phyloP scores from a whole-genome alignment of 2,329 filamentous ascomycete species.

The Calonectria henricotiae region DNA sequence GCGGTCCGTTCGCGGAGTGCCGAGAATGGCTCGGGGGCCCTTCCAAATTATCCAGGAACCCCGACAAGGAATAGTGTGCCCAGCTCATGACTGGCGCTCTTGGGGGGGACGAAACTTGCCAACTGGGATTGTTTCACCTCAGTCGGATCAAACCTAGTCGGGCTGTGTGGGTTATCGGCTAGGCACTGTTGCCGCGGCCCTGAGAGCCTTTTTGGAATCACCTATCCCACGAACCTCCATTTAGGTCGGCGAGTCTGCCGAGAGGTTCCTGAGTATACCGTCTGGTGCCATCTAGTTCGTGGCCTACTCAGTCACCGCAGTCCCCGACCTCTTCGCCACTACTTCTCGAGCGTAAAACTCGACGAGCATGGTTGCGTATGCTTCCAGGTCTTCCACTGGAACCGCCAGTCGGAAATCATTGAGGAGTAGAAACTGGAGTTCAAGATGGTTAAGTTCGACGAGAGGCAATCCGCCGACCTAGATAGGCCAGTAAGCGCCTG shows the following conservation, averaged over 20 bases:
- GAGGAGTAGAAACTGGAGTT: constrained; percentile 93
- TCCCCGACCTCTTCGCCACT: constrained; percentile 61
- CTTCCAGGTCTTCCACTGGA: constrained; percentile 94
- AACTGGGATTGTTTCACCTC: constrained; percentile 36
- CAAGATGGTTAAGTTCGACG: constrained; percentile 93
- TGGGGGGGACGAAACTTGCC: constrained; percentile 20
- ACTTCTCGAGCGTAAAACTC: constrained; percentile 97
- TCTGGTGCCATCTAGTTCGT: constrained; percentile 7
- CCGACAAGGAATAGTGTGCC: not conserved
- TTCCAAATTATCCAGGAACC: not conserved
- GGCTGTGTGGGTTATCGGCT: constrained; percentile 6
- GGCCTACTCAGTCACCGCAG: constrained; percentile 44
- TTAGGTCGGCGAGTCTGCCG: constrained; percentile 14
- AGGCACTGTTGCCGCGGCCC: constrained; percentile 5
- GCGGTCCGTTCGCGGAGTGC: constrained; percentile 1
- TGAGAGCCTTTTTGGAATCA: not conserved
- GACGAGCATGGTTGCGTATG: constrained; percentile 98
- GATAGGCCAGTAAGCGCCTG: constrained; percentile 36
- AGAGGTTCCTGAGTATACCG: constrained; percentile 19
- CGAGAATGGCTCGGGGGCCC: not conserved
- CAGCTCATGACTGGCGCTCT: not conserved
- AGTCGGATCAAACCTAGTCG: constrained; percentile 23
- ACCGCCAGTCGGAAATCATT: constrained; percentile 97
- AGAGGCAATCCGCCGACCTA: constrained; percentile 95
- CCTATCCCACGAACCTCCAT: not conserved